Evolutionary conservation across 495 filamentous ascomycete genomes (phyloP), one percentile per base, ranked within the genome.

Genomic region (Terfezia boudieri): DNA sequence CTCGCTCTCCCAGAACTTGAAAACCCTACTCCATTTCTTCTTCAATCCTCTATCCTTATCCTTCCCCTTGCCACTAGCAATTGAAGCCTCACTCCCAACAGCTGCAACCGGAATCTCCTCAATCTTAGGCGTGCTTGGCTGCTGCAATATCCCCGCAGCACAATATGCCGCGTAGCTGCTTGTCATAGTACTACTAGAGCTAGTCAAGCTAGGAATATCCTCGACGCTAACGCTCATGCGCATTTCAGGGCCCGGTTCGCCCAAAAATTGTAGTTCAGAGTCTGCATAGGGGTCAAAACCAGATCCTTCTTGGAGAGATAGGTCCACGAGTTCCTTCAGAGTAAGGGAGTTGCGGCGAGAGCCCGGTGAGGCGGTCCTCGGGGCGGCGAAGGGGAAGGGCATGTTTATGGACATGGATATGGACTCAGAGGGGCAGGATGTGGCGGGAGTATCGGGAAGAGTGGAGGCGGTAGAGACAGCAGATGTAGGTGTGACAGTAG

Each of bases 191-290:
- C 63, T 65, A 16, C 59, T 63, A 9, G 59, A 65, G 37, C 56
- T 60, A 11, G 63, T 65, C 14, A 65, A 56, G 32, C 63, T 65
- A 37, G 63, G 63, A n/a, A 65, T 57, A 54, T 65, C 63, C 37
- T 65, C 63, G 52, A 60, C 59, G 20, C 20, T 20, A 32, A 32
- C 26, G 9, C 62, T 65, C 63, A 65, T 60, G 17, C 63, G 58
- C 62, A 65, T 65, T 53, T 65, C 62, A 53, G 63, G 63, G 20
- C 62, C 62, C 20, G 63, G 62, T 38, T 65, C 63, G 37, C 63
- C 63, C 17, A 64, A 57, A 37, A 66, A 65, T 49, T 61, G 59
- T 1, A 43, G 55, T 10, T 51, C 49, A 6, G 16, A 12, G 16
- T 20, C n/a, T 12, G 49, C 49, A 20, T 51, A 51, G 2, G 26